Percentiles rank a stretch among this genome's conserved stretches.
Evolutionary conservation across 805 yeast genomes (phyloP).

Genomic region (Lipomyces lipofer): DNA sequence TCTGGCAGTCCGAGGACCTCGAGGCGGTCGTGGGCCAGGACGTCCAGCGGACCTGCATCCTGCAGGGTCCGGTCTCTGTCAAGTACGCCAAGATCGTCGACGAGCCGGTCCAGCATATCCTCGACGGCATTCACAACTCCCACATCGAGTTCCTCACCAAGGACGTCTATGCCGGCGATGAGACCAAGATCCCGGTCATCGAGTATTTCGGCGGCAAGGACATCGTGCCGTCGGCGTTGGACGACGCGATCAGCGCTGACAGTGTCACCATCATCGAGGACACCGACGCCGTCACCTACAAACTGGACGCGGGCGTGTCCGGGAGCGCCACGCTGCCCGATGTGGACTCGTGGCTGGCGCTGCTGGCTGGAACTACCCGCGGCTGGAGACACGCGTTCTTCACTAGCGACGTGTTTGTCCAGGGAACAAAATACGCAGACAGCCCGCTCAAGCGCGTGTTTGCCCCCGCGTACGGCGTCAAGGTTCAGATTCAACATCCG

Average conservation of each 20-base stretch:
- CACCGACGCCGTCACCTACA: conserved; percentile 11
- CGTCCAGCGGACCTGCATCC: conserved; percentile 97
- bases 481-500: conserved; percentile 60
- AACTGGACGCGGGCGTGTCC: conserved; percentile 30
- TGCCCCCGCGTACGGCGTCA: conserved; percentile 66
- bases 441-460: conserved; percentile 82
- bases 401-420: conserved; percentile 75
- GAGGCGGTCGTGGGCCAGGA: conserved; percentile 95
- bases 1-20: conserved; percentile 98
- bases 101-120: conserved; percentile 88
- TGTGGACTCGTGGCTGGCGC: conserved; percentile 65
- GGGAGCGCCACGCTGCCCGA: conserved; percentile 41
- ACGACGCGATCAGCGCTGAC: conserved; percentile 28
- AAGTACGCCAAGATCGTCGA: conserved; percentile 81
- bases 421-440: conserved; percentile 73
- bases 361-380: conserved; percentile 74
- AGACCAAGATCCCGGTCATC: conserved; percentile 73
- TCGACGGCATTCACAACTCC: conserved; percentile 87
- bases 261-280: conserved; percentile 35
- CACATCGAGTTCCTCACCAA: conserved; percentile 65
- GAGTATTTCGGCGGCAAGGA: conserved; percentile 82
- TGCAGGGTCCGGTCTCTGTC: conserved; percentile 98
- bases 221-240: conserved; percentile 41
- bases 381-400: conserved; percentile 93
- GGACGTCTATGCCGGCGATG: conserved; percentile 72